Conservation (phyloP, 1,284 basidiomycete species). For the Moesziomyces sp. region DNA sequence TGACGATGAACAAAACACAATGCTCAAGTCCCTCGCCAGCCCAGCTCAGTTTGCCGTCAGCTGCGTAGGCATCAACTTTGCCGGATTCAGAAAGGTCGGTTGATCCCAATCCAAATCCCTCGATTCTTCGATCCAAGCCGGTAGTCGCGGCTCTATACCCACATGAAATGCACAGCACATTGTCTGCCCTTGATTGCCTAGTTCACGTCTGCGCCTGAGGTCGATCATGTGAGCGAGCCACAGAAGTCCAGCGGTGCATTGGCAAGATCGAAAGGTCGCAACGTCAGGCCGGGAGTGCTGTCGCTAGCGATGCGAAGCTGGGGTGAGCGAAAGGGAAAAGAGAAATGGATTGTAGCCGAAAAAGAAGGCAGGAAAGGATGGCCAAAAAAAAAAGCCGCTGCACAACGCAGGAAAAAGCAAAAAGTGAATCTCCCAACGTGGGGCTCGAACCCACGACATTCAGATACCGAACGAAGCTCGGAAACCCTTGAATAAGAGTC, state of each 20-base stretch:
- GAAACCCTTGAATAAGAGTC: conserved; percentile 62
- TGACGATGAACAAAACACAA: neutral
- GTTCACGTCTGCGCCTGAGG: too few relatives aligned
- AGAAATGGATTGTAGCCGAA: too few relatives aligned
- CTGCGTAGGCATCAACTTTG: conserved; percentile 62
- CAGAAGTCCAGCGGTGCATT: too few relatives aligned
- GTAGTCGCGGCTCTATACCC: neutral
- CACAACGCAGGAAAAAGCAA: neutral
- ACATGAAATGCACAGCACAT: neutral
- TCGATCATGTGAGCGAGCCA: too few relatives aligned
- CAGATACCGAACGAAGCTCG: conserved; percentile 47
- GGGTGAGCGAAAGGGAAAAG: too few relatives aligned
- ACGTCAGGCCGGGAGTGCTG: too few relatives aligned
- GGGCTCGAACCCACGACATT: conserved; percentile 67
- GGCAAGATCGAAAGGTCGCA: too few relatives aligned
- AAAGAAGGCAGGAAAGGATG: neutral
- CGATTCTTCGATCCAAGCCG: neutral
- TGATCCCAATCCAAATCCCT: neutral
- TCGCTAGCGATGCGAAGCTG: too few relatives aligned
- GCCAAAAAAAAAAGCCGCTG: neutral
- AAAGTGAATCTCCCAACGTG: conserved; percentile 61
- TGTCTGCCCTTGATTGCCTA: neutral
- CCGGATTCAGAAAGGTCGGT: conserved; percentile 56
- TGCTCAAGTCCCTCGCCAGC: conserved; percentile 9
- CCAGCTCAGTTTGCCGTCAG: conserved; percentile 47